Percentiles rank a stretch among this genome's conserved stretches.
phyloP scores from a whole-genome alignment of 768 basidiomycete species.

The Hydnomerulius pinastri region DNA sequence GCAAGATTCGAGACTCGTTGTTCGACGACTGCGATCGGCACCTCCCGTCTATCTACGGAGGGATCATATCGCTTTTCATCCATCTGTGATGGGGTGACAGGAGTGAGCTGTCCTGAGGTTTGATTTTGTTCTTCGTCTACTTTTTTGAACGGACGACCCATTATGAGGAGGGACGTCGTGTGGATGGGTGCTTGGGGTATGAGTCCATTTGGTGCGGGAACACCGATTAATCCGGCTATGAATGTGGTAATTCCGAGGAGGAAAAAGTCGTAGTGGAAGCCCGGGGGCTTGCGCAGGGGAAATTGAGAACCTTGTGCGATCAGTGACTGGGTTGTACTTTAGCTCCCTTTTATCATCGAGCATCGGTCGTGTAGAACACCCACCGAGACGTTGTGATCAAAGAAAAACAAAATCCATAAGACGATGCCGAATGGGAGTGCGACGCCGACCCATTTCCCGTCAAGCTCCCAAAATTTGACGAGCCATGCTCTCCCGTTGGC shows the following conservation, averaged over 20 bases:
- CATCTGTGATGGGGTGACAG: constrained; percentile 5
- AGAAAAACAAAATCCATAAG: constrained; percentile 92
- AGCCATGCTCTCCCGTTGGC: constrained; percentile 79
- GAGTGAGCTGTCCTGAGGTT: neutral
- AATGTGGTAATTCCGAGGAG: constrained; percentile 89
- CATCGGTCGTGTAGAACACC: constrained; percentile 26
- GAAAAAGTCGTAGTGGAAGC: constrained; percentile 89
- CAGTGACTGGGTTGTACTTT: constrained; percentile 56
- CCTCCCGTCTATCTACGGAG: constrained; percentile 39
- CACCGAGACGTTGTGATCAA: constrained; percentile 93
- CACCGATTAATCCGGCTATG: constrained; percentile 80
- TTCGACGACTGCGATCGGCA: constrained; percentile 79
- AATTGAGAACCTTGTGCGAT: constrained; percentile 92
- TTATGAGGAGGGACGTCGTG: constrained; percentile 75
- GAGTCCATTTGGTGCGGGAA: constrained; percentile 85
- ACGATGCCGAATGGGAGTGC: constrained; percentile 88
- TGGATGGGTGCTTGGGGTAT: constrained; percentile 94
- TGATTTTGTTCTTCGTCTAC: constrained; percentile 36
- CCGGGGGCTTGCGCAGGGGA: constrained; percentile 87
- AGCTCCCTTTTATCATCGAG: neutral
- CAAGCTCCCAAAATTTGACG: constrained; percentile 86
- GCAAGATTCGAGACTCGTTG: constrained; percentile 91
- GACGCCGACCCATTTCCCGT: constrained; percentile 86
- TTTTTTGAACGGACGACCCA: constrained; percentile 49
- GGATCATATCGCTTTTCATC: constrained; percentile 25